Percentiles rank a stretch among this genome's conserved stretches.
phyloP scores from a whole-genome alignment of 495 filamentous ascomycete species.

The Lichina pygmaea region DNA sequence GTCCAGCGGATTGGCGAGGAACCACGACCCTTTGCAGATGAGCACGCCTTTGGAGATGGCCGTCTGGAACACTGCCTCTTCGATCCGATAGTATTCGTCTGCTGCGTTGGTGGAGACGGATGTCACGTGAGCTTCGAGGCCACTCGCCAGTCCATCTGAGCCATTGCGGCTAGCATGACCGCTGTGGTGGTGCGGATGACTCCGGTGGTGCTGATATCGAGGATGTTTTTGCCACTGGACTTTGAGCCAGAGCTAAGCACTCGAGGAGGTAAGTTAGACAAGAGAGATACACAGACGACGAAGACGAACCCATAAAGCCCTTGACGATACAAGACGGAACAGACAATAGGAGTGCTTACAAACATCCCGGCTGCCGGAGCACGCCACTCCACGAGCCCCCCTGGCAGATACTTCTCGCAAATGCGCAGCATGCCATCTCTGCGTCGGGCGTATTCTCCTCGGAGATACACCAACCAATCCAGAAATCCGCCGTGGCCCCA shows the following conservation, averaged over 20 bases:
- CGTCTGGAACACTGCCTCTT: constrained; percentile 59
- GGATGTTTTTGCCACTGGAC: constrained; percentile 57
- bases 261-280: not conserved
- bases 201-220: constrained; percentile 21
- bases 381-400: constrained; percentile 56
- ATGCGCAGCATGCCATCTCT: constrained; percentile 54
- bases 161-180: too few relatives aligned
- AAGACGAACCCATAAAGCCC: constrained; percentile 6
- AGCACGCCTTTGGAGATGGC: constrained; percentile 47
- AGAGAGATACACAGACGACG: not conserved
- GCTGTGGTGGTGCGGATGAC: too few relatives aligned
- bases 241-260: constrained; percentile 48
- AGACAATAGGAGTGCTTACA: constrained; percentile 20
- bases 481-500: constrained; percentile 91
- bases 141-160: too few relatives aligned
- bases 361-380: constrained; percentile 91
- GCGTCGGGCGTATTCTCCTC: constrained; percentile 58
- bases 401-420: constrained; percentile 56
- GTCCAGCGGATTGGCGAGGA: constrained; percentile 27
- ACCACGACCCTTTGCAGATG: constrained; percentile 66
- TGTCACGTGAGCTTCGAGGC: too few relatives aligned
- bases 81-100: constrained; percentile 28
- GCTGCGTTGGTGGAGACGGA: too few relatives aligned
- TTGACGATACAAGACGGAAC: too few relatives aligned
- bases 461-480: constrained; percentile 65